Evolutionary conservation across 768 basidiomycete species (phyloP).

Genomic region (Auriscalpium orientale): DNA sequence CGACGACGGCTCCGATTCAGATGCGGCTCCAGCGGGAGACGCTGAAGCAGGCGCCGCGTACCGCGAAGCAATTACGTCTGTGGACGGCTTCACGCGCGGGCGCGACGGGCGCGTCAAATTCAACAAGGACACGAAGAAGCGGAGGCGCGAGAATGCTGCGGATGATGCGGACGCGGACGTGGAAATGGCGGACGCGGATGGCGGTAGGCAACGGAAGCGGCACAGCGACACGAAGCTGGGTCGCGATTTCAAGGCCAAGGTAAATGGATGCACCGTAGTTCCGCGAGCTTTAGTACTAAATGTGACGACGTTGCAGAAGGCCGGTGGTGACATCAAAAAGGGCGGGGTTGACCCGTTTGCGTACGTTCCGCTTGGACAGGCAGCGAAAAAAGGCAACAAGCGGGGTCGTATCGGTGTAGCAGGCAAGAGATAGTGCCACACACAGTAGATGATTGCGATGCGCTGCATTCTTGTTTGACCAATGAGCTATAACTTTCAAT

Average conservation of each 20-base stretch:
- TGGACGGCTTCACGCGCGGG: constrained; percentile 86
- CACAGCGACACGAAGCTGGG: constrained; percentile 59
- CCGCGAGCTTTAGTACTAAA: no score
- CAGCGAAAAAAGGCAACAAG: constrained; percentile 56
- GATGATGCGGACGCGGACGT: constrained; percentile 49
- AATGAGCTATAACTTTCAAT: not conserved
- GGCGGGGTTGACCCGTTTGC: constrained; percentile 87
- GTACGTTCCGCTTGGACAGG: constrained; percentile 79
- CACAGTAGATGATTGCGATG: not conserved
- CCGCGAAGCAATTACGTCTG: constrained; percentile 71
- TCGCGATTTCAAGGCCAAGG: constrained; percentile 94
- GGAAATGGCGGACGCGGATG: constrained; percentile 70
- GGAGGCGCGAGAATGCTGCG: constrained; percentile 62
- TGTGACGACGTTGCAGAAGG: constrained; percentile 49
- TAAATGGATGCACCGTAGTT: constrained; percentile 27
- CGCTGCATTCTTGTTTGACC: no score
- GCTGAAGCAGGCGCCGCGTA: constrained; percentile 72
- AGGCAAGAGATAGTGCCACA: constrained; percentile 42
- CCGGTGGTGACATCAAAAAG: constrained; percentile 89
- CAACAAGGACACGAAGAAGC: constrained; percentile 95
- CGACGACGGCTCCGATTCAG: constrained; percentile 42
- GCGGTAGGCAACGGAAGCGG: constrained; percentile 33
- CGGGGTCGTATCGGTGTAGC: constrained; percentile 48
- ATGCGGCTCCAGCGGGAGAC: constrained; percentile 35
- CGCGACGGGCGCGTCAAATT: constrained; percentile 84